Percentiles rank a stretch among this genome's conserved stretches.
Conservation (phyloP, 306 rosid genomes). For the Sindora glabra region DNA sequence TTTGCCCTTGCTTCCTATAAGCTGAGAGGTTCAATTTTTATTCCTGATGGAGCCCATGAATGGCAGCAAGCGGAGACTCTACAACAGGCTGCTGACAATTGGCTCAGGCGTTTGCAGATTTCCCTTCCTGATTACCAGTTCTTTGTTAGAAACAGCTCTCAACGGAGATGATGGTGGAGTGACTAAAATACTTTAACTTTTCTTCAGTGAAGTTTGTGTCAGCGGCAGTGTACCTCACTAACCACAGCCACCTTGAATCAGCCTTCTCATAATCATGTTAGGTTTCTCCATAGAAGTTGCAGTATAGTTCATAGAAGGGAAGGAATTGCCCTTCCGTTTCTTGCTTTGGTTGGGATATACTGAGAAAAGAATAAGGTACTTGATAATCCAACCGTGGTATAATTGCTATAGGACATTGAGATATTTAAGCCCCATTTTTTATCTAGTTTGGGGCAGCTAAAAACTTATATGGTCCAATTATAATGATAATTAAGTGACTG, state of each 20-base stretch:
- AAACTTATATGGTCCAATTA: not conserved
- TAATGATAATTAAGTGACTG: not conserved
- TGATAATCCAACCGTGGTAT: not conserved
- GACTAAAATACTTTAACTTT: not conserved
- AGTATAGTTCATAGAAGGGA: not conserved
- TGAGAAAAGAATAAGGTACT: not conserved
- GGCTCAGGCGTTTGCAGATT: slow-evolving; percentile 40
- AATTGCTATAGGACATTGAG: not conserved
- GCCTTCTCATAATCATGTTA: not conserved
- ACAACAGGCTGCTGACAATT: slow-evolving; percentile 32
- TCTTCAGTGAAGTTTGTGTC: not conserved
- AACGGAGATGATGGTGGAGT: slow-evolving; percentile 17
- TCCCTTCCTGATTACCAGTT: slow-evolving; percentile 41
- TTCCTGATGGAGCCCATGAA: slow-evolving; percentile 30
- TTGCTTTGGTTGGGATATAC: too few species aligned
- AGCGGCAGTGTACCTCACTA: slow-evolving; percentile 3
- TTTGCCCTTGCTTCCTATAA: slow-evolving; percentile 60
- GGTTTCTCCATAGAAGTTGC: slow-evolving; percentile 15
- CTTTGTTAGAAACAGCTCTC: slow-evolving; percentile 23
- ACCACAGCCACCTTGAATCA: too few species aligned
- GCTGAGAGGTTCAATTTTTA: slow-evolving; percentile 47
- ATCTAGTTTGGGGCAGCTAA: not conserved
- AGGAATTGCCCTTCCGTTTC: not conserved
- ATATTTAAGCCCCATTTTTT: slow-evolving; percentile 4
- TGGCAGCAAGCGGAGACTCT: slow-evolving; percentile 30